Conservation (phyloP, 345 rosid species). For the Populus davidiana region DNA sequence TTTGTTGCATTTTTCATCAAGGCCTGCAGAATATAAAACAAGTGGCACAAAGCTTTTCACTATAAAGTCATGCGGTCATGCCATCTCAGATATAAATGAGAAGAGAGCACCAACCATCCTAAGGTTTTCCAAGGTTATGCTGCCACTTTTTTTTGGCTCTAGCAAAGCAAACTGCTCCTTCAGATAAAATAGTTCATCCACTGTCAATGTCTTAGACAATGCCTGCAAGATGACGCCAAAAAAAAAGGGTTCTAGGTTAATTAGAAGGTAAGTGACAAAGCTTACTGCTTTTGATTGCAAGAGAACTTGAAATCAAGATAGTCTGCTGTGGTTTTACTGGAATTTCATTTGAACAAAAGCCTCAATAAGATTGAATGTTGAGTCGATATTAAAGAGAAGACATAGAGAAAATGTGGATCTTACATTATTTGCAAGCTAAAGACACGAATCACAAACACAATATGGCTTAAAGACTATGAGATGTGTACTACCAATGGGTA, state of each 20-base stretch:
- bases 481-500: no score
- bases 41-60: constrained; percentile 8
- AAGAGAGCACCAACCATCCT: constrained; percentile 45
- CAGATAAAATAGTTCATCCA: constrained; percentile 61
- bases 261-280: constrained; percentile 1
- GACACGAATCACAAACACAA: no score
- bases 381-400: neutral
- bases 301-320: neutral
- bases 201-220: constrained; percentile 70
- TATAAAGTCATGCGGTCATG: constrained; percentile 2
- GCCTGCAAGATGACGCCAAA: constrained; percentile 49
- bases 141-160: constrained; percentile 65
- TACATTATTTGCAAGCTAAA: neutral
- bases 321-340: neutral
- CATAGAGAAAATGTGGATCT: neutral
- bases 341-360: neutral
- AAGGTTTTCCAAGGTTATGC: constrained; percentile 63
- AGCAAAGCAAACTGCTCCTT: constrained; percentile 70
- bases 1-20: constrained; percentile 77
- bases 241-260: neutral
- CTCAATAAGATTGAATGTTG: neutral
- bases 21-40: constrained; percentile 44
- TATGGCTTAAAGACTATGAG: no score
- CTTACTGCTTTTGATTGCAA: neutral
- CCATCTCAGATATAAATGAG: neutral